Evolutionary conservation across 2,329 filamentous ascomycete species (phyloP), one percentile per base, ranked within the genome.

Genomic region (Rhinocladiella similis): DNA sequence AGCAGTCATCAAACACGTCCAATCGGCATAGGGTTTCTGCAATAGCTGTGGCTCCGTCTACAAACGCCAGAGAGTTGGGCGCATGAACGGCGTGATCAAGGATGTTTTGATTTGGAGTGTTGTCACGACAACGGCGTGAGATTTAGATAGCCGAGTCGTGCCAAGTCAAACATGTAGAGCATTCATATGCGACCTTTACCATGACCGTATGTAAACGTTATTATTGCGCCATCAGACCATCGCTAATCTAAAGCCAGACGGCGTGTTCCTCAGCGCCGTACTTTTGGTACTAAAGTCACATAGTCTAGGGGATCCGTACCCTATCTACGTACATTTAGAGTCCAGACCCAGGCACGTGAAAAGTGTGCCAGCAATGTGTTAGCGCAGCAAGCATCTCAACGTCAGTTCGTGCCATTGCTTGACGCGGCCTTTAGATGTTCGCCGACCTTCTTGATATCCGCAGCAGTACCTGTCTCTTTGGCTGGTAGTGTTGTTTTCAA

Each of bases 401-500:
- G 27, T 27, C 43, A 35, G 16, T n/a, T 49, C 35, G n/a, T 16
- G 20, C 41, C 49, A 12, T 41, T 45, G 22, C n/a, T 47, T 13
- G 39, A 33, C 4, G 54, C 61, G 45, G 38, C 38, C 38, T 63
- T 60, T 36, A 63, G 18, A 27, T 49, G 54, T 36, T 54, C 45
- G 19, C 47, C 47, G 10, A 64, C 53, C 25, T 59, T 61, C 35
- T 56, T 47, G n/a, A 49, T 12, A 33, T 39, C 53, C 14, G 63
- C 60, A 12, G 59, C 48, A n/a, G 61, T 63, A 10, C 63, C 63
- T 27, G 50, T 65, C 12, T 59, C 53, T 27, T 60, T 57, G 13
- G 50, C 54, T 10, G 61, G 61, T 52, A 65, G 47, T 7, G 54
- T 51, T 6, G 57, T 50, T 38, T 60, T 61, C 39, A 62, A 22